Base-by-base conservation (phyloP, 306 rosid species). In the Alnus rubra region DNA sequence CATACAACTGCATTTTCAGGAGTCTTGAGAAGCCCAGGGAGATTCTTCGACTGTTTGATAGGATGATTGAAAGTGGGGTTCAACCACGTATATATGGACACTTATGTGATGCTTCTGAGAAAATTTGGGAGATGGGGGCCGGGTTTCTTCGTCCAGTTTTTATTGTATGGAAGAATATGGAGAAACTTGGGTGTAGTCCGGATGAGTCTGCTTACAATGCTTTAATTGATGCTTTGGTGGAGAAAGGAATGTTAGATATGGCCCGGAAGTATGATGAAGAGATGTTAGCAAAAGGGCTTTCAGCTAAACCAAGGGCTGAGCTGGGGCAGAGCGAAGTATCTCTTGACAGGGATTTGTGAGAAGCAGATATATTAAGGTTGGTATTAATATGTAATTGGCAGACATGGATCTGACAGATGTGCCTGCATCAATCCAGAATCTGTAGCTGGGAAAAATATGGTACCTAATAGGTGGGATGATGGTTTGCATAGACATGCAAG, bases 51-150 rank as follows among this genome's bases (percentile, higher is more conserved):
- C 56, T 92, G 84, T 90, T 95, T 74, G 87, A 92, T 82, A 78
- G 88, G 75, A 95, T 92, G 98, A 81, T 90, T 82, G 84, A 73
- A 23, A 85, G 87, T 64, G 93, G 98, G 45, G 84, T 92, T 82
- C 87, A 84, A 2, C 98, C 98, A 0, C 79, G 82, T 31, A 81
- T n/a, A n/a, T n/a, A n/a, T 82, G 88, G 97, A 93, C 65, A 95
- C 98, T 0, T 91, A 82, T 54, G 96, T 95, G 79, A 88, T 95
- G 98, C 90, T 95, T 62, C 83, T 95, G 84, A 87, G 88, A 88
- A 91, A 90, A 82, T 93, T 95, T 83, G 92, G 92, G 71, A 87
- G 96, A 78, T 92, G 98, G 98, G 98, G 97, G n/a, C n/a, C n/a
- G n/a, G n/a, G 14, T 95, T 92, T 84, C 94, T 93, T 23, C 82